These are phyloP conservation scores for Annona squamosa DNA, from an alignment of 164 flowering plant genomes.

Conservation along the genomic window DNA sequence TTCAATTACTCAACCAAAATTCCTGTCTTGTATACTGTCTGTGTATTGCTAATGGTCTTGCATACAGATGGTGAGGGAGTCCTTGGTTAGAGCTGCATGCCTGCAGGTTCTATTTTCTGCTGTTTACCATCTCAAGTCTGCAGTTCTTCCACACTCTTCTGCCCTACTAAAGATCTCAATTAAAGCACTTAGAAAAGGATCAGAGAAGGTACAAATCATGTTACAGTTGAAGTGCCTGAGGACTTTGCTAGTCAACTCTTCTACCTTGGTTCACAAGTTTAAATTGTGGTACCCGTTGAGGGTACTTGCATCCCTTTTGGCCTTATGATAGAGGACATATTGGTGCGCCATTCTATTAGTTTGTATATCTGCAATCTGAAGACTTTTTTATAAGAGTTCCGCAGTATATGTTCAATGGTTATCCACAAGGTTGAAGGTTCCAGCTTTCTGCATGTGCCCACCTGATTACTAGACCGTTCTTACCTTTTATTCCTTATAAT, in stretches of 20 bases:
- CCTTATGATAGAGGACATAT: neutral
- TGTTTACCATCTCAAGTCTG: conserved; percentile 67
- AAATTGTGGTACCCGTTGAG: neutral
- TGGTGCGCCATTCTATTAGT: too few species aligned
- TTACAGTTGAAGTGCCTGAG: neutral
- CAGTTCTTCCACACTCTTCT: conserved; percentile 49
- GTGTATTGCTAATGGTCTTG: neutral
- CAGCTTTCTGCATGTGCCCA: neutral
- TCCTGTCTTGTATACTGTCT: neutral
- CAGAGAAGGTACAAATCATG: conserved; percentile 46
- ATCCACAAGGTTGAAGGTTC: too few species aligned
- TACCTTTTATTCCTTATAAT: neutral
- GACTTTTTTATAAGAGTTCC: too few species aligned
- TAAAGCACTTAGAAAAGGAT: conserved; percentile 44
- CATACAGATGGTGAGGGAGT: conserved; percentile 31
- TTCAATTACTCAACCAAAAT: too few species aligned
- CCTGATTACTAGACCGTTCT: neutral
- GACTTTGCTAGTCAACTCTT: neutral
- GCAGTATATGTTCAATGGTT: neutral
- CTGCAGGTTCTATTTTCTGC: conserved; percentile 74
- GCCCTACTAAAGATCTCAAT: conserved; percentile 54
- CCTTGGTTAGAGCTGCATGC: conserved; percentile 74
- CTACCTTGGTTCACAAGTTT: neutral
- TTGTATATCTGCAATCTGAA: too few species aligned
- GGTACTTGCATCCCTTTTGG: neutral